Evolutionary conservation across 805 yeast species (phyloP).

Genomic region (Huiozyma naganishii): DNA sequence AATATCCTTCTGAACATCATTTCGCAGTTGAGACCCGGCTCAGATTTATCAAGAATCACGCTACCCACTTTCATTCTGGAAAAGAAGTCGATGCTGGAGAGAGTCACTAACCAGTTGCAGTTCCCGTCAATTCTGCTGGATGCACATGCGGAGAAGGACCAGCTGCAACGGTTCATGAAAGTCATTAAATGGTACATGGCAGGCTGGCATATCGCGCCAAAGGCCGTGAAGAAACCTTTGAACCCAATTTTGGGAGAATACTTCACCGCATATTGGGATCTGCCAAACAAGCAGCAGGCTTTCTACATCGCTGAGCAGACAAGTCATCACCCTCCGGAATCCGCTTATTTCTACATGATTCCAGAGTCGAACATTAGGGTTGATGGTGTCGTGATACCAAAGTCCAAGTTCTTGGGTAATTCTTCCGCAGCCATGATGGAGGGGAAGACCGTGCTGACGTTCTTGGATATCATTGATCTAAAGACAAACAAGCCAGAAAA

Average conservation of each 20-base stretch:
- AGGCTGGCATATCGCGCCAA: conserved; percentile 97
- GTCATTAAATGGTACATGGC: conserved; percentile 86
- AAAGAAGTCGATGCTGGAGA: conserved; percentile 90
- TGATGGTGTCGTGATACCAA: conserved; percentile 84
- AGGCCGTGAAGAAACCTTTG: conserved; percentile 94
- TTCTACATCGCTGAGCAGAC: conserved; percentile 90
- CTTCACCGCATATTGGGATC: conserved; percentile 87
- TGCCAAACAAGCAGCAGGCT: conserved; percentile 60
- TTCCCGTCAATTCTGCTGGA: conserved; percentile 65
- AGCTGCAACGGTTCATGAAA: conserved; percentile 56
- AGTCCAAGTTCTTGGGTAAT: conserved; percentile 82
- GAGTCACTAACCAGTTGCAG: conserved; percentile 80
- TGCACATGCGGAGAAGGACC: conserved; percentile 53
- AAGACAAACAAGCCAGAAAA: conserved; percentile 43
- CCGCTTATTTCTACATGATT: conserved; percentile 79
- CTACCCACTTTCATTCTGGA: conserved; percentile 92
- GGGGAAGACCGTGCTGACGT: conserved; percentile 64
- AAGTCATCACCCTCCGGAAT: conserved; percentile 97
- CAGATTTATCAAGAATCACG: conserved; percentile 82
- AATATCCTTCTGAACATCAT: conserved; percentile 79
- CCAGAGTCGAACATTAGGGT: conserved; percentile 75
- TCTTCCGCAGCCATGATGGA: conserved; percentile 97
- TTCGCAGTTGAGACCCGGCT: conserved; percentile 84
- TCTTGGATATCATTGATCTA: conserved; percentile 46
- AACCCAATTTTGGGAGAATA: conserved; percentile 92